Percentiles rank a stretch among this genome's conserved stretches.
Conservation (phyloP, 352 stramenopile genomes). For the Phytophthora parvispora region DNA sequence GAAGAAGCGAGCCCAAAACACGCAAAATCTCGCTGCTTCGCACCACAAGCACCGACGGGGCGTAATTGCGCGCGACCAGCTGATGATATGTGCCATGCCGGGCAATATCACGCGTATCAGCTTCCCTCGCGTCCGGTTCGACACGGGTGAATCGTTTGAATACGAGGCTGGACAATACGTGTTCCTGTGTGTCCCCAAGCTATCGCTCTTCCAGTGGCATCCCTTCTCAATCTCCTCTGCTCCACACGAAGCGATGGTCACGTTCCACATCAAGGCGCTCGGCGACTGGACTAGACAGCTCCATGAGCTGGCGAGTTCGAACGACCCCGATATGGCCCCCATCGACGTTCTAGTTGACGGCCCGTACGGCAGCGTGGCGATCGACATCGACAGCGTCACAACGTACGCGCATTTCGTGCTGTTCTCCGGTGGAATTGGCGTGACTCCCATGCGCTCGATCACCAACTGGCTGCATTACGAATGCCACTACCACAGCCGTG, state of each 20-base stretch:
- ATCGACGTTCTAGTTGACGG: constrained; percentile 45
- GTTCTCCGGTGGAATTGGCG: constrained; percentile 44
- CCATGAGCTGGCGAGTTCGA: constrained; percentile 10
- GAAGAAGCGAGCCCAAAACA: background rate
- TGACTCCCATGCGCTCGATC: constrained; percentile 47
- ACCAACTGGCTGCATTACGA: constrained; percentile 40
- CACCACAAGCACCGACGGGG: constrained; percentile 11
- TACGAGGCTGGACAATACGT: constrained; percentile 63
- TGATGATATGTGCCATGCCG: constrained; percentile 7
- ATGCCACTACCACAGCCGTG: constrained; percentile 8
- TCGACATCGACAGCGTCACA: constrained; percentile 46
- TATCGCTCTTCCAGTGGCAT: constrained; percentile 79
- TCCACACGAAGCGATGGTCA: constrained; percentile 59
- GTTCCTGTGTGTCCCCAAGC: constrained; percentile 72
- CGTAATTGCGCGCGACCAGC: constrained; percentile 15
- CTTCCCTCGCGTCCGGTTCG: constrained; percentile 34
- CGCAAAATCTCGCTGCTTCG: background rate
- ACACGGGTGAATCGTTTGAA: constrained; percentile 32
- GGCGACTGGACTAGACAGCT: constrained; percentile 68
- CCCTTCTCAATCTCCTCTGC: constrained; percentile 83
- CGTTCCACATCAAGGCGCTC: constrained; percentile 55
- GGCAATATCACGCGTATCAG: constrained; percentile 35
- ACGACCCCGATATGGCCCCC: background rate
- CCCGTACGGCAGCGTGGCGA: constrained; percentile 41
- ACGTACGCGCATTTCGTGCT: constrained; percentile 53